These are phyloP conservation scores for Alternaria incomplexa DNA, from an alignment of 2,329 filamentous ascomycete genomes.

Conservation along the genomic window DNA sequence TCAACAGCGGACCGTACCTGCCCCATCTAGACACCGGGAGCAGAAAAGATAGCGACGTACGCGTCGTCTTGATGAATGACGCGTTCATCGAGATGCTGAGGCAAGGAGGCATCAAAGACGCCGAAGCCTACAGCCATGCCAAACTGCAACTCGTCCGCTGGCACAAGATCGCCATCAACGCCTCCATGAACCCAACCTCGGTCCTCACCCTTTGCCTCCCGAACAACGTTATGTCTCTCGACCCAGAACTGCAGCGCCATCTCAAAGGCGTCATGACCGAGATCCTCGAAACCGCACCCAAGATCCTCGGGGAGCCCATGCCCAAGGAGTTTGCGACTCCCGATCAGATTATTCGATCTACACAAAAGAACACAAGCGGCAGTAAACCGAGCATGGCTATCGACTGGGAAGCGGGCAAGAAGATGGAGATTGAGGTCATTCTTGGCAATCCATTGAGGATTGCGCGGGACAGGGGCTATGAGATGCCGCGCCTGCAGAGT, in stretches of 20 bases:
- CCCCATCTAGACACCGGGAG: constrained; percentile 52
- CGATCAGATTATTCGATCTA: constrained; percentile 68
- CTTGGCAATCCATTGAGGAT: constrained; percentile 73
- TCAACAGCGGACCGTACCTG: constrained; percentile 71
- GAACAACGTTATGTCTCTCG: constrained; percentile 70
- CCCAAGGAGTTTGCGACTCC: constrained; percentile 66
- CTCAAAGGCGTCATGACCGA: constrained; percentile 72
- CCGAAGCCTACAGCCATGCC: constrained; percentile 67
- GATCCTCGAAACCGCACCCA: constrained; percentile 68
- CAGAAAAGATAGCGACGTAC: constrained; percentile 26
- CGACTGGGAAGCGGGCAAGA: constrained; percentile 71
- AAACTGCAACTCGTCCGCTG: constrained; percentile 74
- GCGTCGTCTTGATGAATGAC: constrained; percentile 54
- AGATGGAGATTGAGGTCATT: constrained; percentile 75
- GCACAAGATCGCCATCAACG: constrained; percentile 81
- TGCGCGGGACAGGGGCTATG: constrained; percentile 65
- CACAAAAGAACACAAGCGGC: constrained; percentile 65
- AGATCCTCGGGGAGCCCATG: constrained; percentile 66
- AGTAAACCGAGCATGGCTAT: constrained; percentile 69
- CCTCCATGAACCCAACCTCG: constrained; percentile 74
- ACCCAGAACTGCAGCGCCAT: constrained; percentile 67
- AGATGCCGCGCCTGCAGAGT: constrained; percentile 70
- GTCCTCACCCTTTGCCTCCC: constrained; percentile 69
- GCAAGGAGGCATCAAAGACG: constrained; percentile 69
- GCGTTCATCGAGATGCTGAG: constrained; percentile 62